Base-by-base conservation (phyloP, 345 rosid species). In the Balakata baccata region DNA sequence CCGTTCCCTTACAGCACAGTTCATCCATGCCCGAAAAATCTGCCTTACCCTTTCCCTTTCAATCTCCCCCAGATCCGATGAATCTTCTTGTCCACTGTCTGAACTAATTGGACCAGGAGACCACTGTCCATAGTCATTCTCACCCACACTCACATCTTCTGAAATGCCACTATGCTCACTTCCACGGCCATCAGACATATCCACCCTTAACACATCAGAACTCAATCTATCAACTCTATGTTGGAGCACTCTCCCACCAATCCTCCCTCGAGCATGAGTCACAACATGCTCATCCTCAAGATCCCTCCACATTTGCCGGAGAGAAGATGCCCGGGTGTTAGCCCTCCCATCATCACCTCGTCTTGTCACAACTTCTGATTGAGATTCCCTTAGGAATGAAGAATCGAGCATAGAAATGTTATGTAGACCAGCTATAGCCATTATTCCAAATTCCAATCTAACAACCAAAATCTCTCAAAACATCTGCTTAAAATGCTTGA, bases 1-100 rank as follows among this genome's bases (percentile, higher is more conserved):
- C 11, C 79, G 72, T 52, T 89, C 97, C 75, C 87, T 87, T 10
- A 75, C 79, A 77, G 93, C 86, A 79, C 82, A 78, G 74, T 80
- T 87, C 92, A 78, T 90, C 98, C 98, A 92, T 74, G 84, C 97
- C 74, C 81, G 90, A 71, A 94, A 94, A 77, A 88, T 87, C 74
- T 88, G 90, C 79, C 97, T 84, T 63, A 94, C 97, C 81, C 98
- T 88, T 75, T 79, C 97, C 82, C 98, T 90, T 80, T 89, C 98
- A 64, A 74, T 83, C 79, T 85, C 88, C 73, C 97, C 97, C 59
- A 92, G 76, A 85, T 82, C 89, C 72, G 88, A 87, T 52, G 87
- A 84, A 58, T 88, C 88, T 47, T 80, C 89, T 37, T 85, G 86
- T 67, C 84, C 90, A 81, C 68, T 78, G 75, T 81, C 89, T n/a